These are phyloP conservation scores for Zoysia pacifica DNA, from an alignment of 176 grass and related monocot genomes.

Conservation along the genomic window DNA sequence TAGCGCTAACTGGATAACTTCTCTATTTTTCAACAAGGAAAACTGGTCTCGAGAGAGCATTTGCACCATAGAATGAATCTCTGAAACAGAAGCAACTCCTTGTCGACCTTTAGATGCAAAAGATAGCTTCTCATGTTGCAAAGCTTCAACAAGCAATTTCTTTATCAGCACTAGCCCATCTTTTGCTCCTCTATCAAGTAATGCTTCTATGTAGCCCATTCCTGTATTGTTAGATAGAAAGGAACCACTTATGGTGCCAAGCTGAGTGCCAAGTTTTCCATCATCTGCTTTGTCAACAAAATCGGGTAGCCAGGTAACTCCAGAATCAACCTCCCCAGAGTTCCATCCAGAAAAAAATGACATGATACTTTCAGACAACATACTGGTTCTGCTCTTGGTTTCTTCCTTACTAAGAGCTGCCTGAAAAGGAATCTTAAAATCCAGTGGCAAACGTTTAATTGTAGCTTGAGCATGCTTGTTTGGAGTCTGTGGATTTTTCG, in stretches of 20 bases:
- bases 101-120: constrained; percentile 60
- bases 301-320: constrained; percentile 52
- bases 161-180: constrained; percentile 78
- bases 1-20: constrained; percentile 74
- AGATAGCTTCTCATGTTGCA: constrained; percentile 65
- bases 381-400: constrained; percentile 38
- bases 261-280: constrained; percentile 35
- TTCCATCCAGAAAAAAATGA: constrained; percentile 88
- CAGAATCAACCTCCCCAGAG: constrained; percentile 49
- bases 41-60: constrained; percentile 61
- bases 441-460: constrained; percentile 61
- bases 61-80: constrained; percentile 70
- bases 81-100: constrained; percentile 57
- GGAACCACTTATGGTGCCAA: constrained; percentile 57
- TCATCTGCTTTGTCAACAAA: constrained; percentile 40
- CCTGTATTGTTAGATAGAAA: constrained; percentile 76
- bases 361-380: constrained; percentile 65
- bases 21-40: constrained; percentile 72
- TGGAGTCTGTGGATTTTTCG: constrained; percentile 50
- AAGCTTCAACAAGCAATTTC: constrained; percentile 93
- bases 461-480: constrained; percentile 43
- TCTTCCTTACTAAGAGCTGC: constrained; percentile 60
- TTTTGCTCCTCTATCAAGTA: constrained; percentile 81
- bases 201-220: constrained; percentile 67
- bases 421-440: constrained; percentile 80